Evolutionary conservation across 1,284 basidiomycete species (phyloP).

Genomic region (Exobasidium cylindrosporum): DNA sequence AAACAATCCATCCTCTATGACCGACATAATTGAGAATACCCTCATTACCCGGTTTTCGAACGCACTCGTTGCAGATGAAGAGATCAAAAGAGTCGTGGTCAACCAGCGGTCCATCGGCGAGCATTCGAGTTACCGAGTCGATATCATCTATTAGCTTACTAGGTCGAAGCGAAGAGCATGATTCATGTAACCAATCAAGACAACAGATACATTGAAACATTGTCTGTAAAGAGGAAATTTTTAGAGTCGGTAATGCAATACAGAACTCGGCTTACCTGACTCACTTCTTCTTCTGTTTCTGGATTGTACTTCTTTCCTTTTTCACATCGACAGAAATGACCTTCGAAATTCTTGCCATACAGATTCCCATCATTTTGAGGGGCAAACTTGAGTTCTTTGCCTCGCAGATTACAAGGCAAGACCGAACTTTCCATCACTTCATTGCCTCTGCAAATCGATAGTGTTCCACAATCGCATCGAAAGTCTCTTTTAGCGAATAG

Average conservation of each 20-base stretch:
- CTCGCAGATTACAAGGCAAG: slow-evolving; percentile 13
- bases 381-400: not conserved
- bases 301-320: slow-evolving; percentile 55
- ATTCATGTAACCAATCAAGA: slow-evolving; percentile 57
- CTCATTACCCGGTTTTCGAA: slow-evolving; percentile 27
- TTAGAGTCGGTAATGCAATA: too few relatives aligned
- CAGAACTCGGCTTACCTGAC: too few relatives aligned
- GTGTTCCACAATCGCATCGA: slow-evolving; percentile 54
- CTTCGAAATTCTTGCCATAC: slow-evolving; percentile 55
- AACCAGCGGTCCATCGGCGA: slow-evolving; percentile 25
- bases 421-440: not conserved
- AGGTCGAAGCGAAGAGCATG: slow-evolving; percentile 42
- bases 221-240: too few relatives aligned
- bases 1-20: slow-evolving; percentile 31
- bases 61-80: slow-evolving; percentile 49
- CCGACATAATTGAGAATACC: slow-evolving; percentile 40
- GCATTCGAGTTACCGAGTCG: slow-evolving; percentile 11
- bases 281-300: slow-evolving; percentile 53
- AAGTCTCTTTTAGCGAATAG: slow-evolving; percentile 53
- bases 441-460: slow-evolving; percentile 9
- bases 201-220: slow-evolving; percentile 57
- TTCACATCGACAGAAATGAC: slow-evolving; percentile 56
- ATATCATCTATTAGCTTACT: slow-evolving; percentile 9
- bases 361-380: slow-evolving; percentile 43
- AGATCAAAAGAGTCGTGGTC: slow-evolving; percentile 44